phyloP scores from a whole-genome alignment of 1,139 yeast genomes.

The Entelexis sorbosivorans region DNA sequence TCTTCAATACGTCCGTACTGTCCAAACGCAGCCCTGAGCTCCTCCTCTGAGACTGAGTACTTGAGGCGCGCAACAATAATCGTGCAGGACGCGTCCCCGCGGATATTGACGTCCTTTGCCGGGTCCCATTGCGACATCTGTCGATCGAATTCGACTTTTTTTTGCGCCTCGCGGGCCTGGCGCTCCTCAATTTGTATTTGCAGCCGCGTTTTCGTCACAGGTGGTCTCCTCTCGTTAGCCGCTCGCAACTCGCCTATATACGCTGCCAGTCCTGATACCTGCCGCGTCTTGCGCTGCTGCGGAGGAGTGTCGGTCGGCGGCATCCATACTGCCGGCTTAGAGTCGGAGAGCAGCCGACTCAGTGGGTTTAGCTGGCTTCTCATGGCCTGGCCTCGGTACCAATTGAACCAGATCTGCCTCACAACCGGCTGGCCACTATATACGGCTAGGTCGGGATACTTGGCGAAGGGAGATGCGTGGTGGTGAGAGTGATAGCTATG shows the following conservation, averaged over 20 bases:
- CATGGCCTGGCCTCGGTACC: neutral
- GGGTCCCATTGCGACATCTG: conserved; percentile 45
- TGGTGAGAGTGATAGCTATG: too few species aligned
- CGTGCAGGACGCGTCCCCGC: conserved; percentile 69
- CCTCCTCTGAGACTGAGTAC: conserved; percentile 57
- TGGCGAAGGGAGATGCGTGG: too few species aligned
- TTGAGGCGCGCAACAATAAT: conserved; percentile 65
- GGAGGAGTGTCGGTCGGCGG: neutral
- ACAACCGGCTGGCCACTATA: neutral
- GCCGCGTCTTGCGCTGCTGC: neutral
- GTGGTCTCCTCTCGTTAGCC: neutral
- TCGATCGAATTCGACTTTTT: conserved; percentile 28
- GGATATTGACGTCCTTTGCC: conserved; percentile 46
- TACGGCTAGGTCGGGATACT: neutral
- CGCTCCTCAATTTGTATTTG: conserved; percentile 31
- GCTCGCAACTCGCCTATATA: neutral
- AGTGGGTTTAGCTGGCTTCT: conserved; percentile 1
- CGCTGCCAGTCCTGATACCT: neutral
- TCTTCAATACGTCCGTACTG: conserved; percentile 61
- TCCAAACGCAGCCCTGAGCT: conserved; percentile 51
- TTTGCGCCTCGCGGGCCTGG: conserved; percentile 28
- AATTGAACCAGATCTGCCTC: neutral
- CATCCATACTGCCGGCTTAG: conserved; percentile 6
- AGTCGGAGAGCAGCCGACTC: neutral
- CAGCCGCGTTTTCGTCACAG: conserved; percentile 31